Base-by-base conservation (phyloP, 192 early-diverging fungal species). In the Linnemannia zychae region DNA sequence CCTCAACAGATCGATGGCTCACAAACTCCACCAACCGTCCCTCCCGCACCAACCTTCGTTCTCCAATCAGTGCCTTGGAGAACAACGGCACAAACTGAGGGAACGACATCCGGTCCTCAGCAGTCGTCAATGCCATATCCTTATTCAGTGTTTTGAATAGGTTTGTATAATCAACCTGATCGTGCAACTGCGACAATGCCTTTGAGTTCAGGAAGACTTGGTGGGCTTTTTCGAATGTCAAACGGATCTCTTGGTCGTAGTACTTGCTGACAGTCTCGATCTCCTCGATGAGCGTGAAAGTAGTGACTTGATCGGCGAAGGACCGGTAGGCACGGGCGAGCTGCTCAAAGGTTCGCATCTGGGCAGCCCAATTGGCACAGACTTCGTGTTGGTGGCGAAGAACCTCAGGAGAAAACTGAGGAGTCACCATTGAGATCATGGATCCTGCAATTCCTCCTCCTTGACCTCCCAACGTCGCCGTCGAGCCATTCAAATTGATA, bases 91-190 rank as follows among this genome's bases (percentile, higher is more conserved):
- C 50, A 36, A 68, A 33, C 17, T 40, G 49, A n/a, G 67, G 70
- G 18, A 22, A 28, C 7, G 50, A 52, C 37, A 50, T 57, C 2
- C 82, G 82, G 31, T 85, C 82, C 49, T 71, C 82, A 0, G 40
- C 69, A 2, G 82, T 85, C 9, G 82, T 85, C 69, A 85, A 47
- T 0, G 82, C 82, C 46, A 76, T 85, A 0, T 72, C 72, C 44
- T 85, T 85, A 34, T 73, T 73, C 38, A 85, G 20, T 0, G 15
- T 22, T 52, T 66, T 76, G 69, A 52, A 34, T 4, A 79, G 17
- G 18, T 85, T 74, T 2, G 72, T 66, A 38, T 85, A 85, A 28
- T 85, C 77, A 28, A 85, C 76, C 18, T 79, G 74, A 16, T 67
- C 67, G 22, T 85, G 73, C 22, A 85, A 44, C 2, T 48, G 57